Evolutionary conservation across 768 basidiomycete genomes (phyloP).

Genomic region (Punctularia strigosozonata): DNA sequence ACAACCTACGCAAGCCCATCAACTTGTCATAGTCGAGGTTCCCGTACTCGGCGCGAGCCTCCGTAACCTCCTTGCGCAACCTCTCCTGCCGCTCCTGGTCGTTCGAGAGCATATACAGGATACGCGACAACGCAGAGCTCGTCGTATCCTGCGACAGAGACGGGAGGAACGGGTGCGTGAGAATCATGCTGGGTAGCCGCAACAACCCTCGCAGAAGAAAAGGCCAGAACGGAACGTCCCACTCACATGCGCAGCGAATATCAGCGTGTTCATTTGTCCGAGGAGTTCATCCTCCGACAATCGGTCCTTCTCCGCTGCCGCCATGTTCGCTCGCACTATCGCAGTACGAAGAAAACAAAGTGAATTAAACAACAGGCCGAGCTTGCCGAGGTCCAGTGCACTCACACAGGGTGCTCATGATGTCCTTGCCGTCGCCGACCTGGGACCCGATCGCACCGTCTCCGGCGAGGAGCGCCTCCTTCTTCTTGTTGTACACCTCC

Average conservation of each 20-base stretch:
- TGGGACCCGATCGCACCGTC: not conserved
- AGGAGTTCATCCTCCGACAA: constrained; percentile 23
- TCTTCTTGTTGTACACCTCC: not conserved
- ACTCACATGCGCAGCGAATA: too few species aligned
- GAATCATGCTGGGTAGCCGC: too few species aligned
- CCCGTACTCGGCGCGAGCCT: not conserved
- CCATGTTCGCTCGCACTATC: constrained; percentile 24
- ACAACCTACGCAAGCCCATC: too few species aligned
- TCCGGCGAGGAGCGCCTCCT: not conserved
- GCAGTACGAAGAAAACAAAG: too few species aligned
- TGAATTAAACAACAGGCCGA: not conserved
- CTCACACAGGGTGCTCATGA: not conserved
- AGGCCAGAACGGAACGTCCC: too few species aligned
- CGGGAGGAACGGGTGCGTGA: too few species aligned
- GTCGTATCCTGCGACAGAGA: too few species aligned
- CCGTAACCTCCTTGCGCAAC: not conserved
- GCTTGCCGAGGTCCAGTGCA: too few species aligned
- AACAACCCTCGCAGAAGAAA: too few species aligned
- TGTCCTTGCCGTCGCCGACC: not conserved
- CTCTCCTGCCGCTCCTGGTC: constrained; percentile 2
- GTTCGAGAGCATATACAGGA: constrained; percentile 1
- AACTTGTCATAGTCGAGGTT: too few species aligned
- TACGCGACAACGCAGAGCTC: constrained; percentile 2
- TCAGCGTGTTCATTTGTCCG: constrained; percentile 29
- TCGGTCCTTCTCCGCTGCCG: constrained; percentile 17